Percentiles rank a stretch among this genome's conserved stretches.
Conservation (phyloP, 176 grass and related monocot species). For the Phragmites australis region DNA sequence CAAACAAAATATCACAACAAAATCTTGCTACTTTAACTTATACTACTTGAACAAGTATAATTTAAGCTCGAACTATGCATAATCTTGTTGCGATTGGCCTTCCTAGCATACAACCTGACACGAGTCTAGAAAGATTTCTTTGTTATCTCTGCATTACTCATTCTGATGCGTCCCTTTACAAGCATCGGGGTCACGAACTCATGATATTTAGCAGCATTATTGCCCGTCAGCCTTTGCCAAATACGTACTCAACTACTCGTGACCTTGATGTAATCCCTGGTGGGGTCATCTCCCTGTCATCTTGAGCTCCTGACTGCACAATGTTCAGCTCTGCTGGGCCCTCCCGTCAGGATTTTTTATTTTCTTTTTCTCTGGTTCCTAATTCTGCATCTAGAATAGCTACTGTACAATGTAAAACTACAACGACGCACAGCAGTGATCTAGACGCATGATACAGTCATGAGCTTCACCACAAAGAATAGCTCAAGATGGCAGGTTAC, state of each 20-base stretch:
- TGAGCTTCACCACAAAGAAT: too few species aligned
- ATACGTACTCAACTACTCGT: neutral
- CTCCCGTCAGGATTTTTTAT: neutral
- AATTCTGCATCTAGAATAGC: neutral
- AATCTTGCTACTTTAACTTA: neutral
- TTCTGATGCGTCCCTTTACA: neutral
- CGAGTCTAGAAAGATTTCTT: too few species aligned
- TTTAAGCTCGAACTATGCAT: neutral
- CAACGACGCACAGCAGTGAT: too few species aligned
- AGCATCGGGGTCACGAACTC: neutral
- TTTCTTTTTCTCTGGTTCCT: neutral
- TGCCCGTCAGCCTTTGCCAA: neutral
- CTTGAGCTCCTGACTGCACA: neutral
- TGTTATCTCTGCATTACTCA: too few species aligned
- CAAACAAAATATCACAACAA: neutral
- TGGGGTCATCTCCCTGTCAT: neutral
- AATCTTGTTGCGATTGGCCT: neutral
- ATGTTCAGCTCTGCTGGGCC: neutral
- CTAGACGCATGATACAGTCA: too few species aligned
- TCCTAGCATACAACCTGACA: too few species aligned
- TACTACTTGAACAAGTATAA: neutral
- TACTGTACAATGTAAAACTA: neutral
- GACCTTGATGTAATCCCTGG: neutral
- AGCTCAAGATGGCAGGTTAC: neutral
- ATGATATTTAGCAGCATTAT: constrained; percentile 20